These are phyloP conservation scores for Apiospora aurea DNA, from an alignment of 2,329 filamentous ascomycete genomes.

Conservation along the genomic window DNA sequence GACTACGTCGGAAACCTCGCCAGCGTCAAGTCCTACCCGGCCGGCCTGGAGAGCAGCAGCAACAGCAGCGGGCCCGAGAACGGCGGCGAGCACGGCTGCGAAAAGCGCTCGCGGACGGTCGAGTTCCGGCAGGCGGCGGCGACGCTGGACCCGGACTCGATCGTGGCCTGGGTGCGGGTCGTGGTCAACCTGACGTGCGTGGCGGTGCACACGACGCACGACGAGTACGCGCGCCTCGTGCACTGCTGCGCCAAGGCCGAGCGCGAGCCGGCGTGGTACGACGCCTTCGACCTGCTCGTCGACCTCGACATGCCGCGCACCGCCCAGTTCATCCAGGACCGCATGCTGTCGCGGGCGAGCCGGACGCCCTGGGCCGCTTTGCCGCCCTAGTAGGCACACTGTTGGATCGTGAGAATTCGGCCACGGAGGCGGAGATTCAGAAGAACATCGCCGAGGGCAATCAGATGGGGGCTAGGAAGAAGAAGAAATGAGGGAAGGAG, in stretches of 20 bases:
- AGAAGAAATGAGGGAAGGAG: not conserved
- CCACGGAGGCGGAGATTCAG: too few species aligned
- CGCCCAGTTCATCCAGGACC: constrained; percentile 2
- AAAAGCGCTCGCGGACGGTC: not conserved
- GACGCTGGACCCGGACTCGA: constrained; percentile 18
- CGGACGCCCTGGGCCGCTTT: not conserved
- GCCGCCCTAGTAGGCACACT: not conserved
- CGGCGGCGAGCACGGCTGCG: not conserved
- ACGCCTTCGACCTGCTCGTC: constrained; percentile 19
- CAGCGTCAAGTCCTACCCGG: not conserved
- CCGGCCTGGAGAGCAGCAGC: not conserved
- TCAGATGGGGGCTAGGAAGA: not conserved
- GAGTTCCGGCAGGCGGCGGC: constrained; percentile 19
- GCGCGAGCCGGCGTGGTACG: not conserved
- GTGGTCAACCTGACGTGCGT: constrained; percentile 15
- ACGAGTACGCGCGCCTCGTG: constrained; percentile 6
- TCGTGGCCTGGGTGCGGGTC: not conserved
- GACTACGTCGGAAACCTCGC: not conserved
- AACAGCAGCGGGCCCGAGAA: too few species aligned
- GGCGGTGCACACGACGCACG: not conserved
- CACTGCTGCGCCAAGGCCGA: constrained; percentile 14
- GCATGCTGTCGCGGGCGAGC: not conserved
- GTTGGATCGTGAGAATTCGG: too few species aligned
- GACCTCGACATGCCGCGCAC: constrained; percentile 21
- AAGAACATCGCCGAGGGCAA: too few species aligned